Evolutionary conservation across 495 filamentous ascomycete species (phyloP).

Genomic region (Thozetella sp.): DNA sequence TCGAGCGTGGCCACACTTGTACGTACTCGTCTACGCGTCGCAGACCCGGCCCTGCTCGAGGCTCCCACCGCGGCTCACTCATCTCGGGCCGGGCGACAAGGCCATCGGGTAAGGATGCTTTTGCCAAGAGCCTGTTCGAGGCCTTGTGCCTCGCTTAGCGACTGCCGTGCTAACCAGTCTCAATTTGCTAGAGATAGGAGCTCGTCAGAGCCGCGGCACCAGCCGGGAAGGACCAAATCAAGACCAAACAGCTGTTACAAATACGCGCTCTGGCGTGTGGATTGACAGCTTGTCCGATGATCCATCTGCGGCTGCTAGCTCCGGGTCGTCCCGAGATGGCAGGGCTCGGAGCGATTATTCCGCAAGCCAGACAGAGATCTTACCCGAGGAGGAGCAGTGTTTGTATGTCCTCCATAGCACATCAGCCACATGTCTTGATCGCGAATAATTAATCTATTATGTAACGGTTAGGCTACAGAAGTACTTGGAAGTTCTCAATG

Average conservation of each 20-base stretch:
- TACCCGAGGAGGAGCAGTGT: background rate
- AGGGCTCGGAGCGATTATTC: background rate
- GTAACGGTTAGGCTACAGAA: background rate
- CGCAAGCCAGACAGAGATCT: background rate
- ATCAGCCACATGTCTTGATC: background rate
- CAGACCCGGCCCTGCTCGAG: background rate
- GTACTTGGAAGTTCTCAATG: background rate
- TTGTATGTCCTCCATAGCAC: background rate
- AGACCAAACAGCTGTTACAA: too few species aligned
- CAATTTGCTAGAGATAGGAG: too few species aligned
- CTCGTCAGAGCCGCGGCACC: too few species aligned
- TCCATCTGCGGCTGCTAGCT: background rate
- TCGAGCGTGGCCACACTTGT: slow-evolving; percentile 17
- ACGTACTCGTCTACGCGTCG: slow-evolving; percentile 8
- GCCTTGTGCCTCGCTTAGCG: too few species aligned
- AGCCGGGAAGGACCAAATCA: too few species aligned
- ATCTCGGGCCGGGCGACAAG: background rate
- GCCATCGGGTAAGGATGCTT: background rate
- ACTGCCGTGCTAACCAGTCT: too few species aligned
- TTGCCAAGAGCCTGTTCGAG: too few species aligned
- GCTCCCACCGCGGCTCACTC: background rate
- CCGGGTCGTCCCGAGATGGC: background rate
- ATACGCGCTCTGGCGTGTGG: too few species aligned
- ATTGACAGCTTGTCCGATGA: background rate
- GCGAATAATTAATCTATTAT: background rate